phyloP scores from a whole-genome alignment of 495 filamentous ascomycete species.

The Annulohypoxylon stygium region DNA sequence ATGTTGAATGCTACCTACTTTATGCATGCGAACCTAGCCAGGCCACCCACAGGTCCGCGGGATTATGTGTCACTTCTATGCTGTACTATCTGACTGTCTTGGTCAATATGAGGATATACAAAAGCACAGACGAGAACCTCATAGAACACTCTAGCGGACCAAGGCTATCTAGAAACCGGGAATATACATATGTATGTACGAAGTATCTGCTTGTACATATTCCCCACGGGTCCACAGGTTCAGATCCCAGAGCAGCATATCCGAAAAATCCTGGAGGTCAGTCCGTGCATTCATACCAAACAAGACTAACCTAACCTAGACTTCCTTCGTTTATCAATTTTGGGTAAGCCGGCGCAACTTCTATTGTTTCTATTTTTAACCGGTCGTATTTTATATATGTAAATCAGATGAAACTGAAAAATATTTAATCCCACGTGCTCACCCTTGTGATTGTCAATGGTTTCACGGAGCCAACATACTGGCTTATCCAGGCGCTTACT shows the following conservation, averaged over 20 bases:
- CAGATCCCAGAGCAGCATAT: conserved; percentile 6
- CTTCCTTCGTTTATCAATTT: conserved; percentile 1
- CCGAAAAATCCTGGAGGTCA: conserved; percentile 6
- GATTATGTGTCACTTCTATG: background rate
- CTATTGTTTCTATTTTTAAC: conserved; percentile 6
- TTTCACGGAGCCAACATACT: background rate
- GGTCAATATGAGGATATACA: conserved; percentile 1
- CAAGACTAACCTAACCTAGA: conserved; percentile 2
- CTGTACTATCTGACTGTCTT: background rate
- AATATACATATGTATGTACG: background rate
- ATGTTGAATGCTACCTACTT: background rate
- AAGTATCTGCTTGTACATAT: background rate
- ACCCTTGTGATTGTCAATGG: conserved; percentile 5
- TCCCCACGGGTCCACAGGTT: background rate
- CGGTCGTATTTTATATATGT: background rate
- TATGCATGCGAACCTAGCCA: background rate
- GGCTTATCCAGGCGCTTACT: background rate
- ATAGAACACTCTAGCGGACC: background rate
- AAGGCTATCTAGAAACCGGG: background rate
- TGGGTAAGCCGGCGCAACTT: conserved; percentile 4
- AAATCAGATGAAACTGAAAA: conserved; percentile 3
- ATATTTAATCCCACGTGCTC: conserved; percentile 5
- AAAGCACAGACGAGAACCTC: background rate
- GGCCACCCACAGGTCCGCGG: background rate
- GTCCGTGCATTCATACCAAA: background rate